Evolutionary conservation across 2,329 filamentous ascomycete genomes (phyloP).

Genomic region (Phyllosticta ampelicida): DNA sequence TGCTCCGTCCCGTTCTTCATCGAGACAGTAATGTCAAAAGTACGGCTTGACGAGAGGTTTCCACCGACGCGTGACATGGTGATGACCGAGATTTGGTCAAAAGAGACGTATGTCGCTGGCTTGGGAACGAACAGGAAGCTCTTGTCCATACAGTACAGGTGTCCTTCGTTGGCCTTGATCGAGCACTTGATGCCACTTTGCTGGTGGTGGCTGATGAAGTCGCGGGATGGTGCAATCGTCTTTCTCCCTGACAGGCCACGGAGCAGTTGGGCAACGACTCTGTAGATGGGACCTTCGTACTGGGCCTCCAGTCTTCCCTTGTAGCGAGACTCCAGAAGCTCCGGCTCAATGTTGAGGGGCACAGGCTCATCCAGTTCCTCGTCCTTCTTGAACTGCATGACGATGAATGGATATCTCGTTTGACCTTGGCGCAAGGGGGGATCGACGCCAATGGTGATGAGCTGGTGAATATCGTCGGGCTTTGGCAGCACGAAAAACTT

Average conservation of each 20-base stretch:
- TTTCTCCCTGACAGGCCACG: conserved; percentile 89
- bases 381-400: conserved; percentile 98
- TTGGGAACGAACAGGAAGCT: conserved; percentile 99
- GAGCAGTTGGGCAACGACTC: conserved; percentile 93
- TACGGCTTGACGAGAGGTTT: conserved; percentile 84
- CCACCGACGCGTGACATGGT: conserved; percentile 95
- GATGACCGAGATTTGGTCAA: conserved; percentile 83
- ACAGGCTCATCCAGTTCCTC: conserved; percentile 67
- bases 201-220: conserved; percentile 86
- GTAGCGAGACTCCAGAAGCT: conserved; percentile 74
- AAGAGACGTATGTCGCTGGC: conserved; percentile 91
- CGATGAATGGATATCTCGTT: conserved; percentile 93
- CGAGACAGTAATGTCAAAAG: conserved; percentile 91
- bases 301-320: conserved; percentile 78
- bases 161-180: conserved; percentile 99
- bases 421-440: conserved; percentile 93
- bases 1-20: conserved; percentile 83
- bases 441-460: conserved; percentile 90
- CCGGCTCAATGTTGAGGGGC: conserved; percentile 82
- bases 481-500: conserved; percentile 98
- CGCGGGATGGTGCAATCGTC: conserved; percentile 84
- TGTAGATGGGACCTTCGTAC: conserved; percentile 88
- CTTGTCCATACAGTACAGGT: conserved; percentile 94
- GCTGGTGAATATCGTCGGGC: conserved; percentile 92
- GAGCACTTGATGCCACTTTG: conserved; percentile 97